phyloP scores from a whole-genome alignment of 2,329 filamentous ascomycete species.

The Aspergillus tamarii region DNA sequence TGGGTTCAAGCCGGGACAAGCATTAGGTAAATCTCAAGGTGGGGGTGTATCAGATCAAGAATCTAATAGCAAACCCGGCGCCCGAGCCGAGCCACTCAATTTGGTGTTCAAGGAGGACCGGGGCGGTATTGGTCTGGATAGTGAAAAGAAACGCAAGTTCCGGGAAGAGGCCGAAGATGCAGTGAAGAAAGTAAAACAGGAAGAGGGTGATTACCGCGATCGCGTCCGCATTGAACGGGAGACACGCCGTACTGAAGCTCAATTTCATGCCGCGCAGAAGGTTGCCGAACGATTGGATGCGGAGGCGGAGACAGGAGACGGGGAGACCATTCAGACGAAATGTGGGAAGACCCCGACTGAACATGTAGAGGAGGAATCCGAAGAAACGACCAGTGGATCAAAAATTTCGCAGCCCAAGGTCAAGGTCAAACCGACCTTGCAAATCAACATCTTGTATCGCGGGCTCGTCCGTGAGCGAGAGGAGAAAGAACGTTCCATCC shows the following conservation, averaged over 20 bases:
- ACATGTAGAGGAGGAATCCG: conserved; percentile 8
- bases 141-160: conserved; percentile 77
- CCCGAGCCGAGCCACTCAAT: conserved; percentile 69
- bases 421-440: conserved; percentile 58
- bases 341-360: conserved; percentile 18
- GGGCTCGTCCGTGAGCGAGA: conserved; percentile 71
- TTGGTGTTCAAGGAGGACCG: conserved; percentile 77
- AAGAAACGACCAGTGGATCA: conserved; percentile 5
- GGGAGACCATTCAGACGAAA: conserved; percentile 13
- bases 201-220: conserved; percentile 74
- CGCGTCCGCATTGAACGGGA: conserved; percentile 72
- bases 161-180: conserved; percentile 63
- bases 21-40: conserved; percentile 63
- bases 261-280: conserved; percentile 77
- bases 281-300: conserved; percentile 77
- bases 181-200: conserved; percentile 64
- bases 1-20: conserved; percentile 78
- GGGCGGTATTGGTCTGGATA: conserved; percentile 81
- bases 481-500: conserved; percentile 54
- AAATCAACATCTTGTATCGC: conserved; percentile 79
- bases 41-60: conserved; percentile 16
- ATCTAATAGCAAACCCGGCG: conserved; percentile 36
- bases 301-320: conserved; percentile 42
- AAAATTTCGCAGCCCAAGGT: conserved; percentile 16
- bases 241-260: conserved; percentile 67